Conservation (phyloP, 257 asterid genomes). For the Plectranthus barbatus region DNA sequence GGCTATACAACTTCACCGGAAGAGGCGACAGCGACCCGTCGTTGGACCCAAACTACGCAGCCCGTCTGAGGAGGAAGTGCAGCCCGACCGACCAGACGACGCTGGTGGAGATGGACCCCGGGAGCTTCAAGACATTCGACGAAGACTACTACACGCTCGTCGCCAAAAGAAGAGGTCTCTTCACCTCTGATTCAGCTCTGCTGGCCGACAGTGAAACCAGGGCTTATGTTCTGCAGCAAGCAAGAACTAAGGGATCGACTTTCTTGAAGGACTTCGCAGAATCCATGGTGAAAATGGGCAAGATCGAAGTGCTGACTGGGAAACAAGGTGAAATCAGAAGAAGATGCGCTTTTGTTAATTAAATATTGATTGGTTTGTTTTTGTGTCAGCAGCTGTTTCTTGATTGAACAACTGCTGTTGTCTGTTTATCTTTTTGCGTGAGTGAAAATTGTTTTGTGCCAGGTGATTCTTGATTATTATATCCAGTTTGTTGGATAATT, state of each 20-base stretch:
- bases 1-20: slow-evolving; percentile 65
- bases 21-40: slow-evolving; percentile 47
- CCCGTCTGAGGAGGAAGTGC: slow-evolving; percentile 30
- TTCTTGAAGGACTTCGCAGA: slow-evolving; percentile 34
- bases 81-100: slow-evolving; percentile 29
- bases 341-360: slow-evolving; percentile 35
- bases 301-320: slow-evolving; percentile 41
- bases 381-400: no score
- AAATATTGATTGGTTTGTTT: not conserved
- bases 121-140: slow-evolving; percentile 41
- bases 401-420: no score
- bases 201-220: slow-evolving; percentile 29
- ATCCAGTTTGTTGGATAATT: no score
- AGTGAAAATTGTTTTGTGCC: no score
- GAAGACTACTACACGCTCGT: slow-evolving; percentile 28
- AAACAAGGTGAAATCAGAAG: slow-evolving; percentile 44
- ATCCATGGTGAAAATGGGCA: slow-evolving; percentile 52
- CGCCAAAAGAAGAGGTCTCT: slow-evolving; percentile 35
- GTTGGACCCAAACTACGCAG: slow-evolving; percentile 39
- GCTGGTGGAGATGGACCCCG: slow-evolving; percentile 54
- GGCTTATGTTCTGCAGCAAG: slow-evolving; percentile 26
- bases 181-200: slow-evolving; percentile 44
- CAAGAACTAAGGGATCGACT: slow-evolving; percentile 2
- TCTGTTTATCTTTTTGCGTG: no score
- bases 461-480: no score